Evolutionary conservation across 2,329 filamentous ascomycete species (phyloP).

Genomic region (Emergomyces pasteurianus): DNA sequence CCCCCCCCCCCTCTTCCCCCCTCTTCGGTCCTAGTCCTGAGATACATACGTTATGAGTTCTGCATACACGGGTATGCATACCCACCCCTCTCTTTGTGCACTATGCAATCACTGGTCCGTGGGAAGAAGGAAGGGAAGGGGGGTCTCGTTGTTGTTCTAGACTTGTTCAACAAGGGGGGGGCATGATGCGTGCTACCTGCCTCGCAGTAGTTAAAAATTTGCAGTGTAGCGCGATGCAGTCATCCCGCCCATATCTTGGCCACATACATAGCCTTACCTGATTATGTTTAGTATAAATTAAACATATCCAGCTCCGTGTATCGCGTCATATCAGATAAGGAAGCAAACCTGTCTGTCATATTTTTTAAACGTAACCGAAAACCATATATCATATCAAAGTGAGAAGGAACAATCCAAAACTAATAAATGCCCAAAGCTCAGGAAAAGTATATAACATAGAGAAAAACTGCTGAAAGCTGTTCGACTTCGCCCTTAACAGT

Average conservation of each 20-base stretch:
- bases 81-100: background rate
- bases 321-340: background rate
- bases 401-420: background rate
- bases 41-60: background rate
- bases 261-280: background rate
- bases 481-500: background rate
- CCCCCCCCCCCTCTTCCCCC: too few relatives aligned
- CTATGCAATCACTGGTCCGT: background rate
- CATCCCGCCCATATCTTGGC: background rate
- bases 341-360: background rate
- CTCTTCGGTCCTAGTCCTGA: too few relatives aligned
- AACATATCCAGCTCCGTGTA: background rate
- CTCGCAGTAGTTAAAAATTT: background rate
- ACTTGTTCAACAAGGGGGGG: background rate
- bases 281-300: too few relatives aligned
- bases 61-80: background rate
- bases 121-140: background rate
- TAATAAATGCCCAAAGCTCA: background rate
- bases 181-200: too few relatives aligned
- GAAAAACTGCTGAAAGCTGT: background rate
- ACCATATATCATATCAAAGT: background rate
- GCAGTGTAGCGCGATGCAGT: background rate
- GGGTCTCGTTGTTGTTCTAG: background rate
- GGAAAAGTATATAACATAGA: too few relatives aligned
- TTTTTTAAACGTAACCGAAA: too few relatives aligned